phyloP scores from a whole-genome alignment of 73 alveolate genomes.

The Paramecium pentaurelia region DNA sequence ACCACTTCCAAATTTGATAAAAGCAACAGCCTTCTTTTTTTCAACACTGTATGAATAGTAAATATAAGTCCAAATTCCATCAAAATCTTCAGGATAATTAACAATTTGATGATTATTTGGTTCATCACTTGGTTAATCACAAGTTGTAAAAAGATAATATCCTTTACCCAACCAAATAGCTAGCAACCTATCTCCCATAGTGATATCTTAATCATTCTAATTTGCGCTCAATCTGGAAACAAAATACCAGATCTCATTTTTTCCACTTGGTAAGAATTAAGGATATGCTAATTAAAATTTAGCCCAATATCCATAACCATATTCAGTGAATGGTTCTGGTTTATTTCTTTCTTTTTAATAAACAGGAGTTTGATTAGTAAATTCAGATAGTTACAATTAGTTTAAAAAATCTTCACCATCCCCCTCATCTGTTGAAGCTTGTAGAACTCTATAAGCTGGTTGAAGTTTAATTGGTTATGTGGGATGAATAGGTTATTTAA shows the following conservation, averaged over 20 bases:
- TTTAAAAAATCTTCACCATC: not conserved
- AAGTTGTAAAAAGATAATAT: not conserved
- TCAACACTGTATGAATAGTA: constrained; percentile 17
- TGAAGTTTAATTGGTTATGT: not conserved
- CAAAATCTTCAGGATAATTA: constrained; percentile 11
- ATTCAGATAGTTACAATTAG: not conserved
- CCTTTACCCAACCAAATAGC: constrained; percentile 8
- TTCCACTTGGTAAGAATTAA: not conserved
- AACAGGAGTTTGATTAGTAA: not conserved
- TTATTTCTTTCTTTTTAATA: not conserved
- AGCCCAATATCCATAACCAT: not conserved
- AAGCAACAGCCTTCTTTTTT: constrained; percentile 8
- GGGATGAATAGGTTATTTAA: not conserved
- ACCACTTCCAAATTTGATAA: not conserved
- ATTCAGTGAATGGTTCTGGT: not conserved
- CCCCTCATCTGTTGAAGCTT: no score
- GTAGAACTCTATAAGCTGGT: not conserved
- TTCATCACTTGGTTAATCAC: not conserved
- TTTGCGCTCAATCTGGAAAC: no score
- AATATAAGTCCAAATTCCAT: constrained; percentile 21
- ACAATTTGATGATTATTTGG: not conserved
- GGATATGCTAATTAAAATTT: not conserved
- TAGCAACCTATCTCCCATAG: not conserved
- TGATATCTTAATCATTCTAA: no score
- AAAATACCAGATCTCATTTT: not conserved